Evolutionary conservation across 805 yeast genomes (phyloP), one percentile per base, ranked within the genome.

Genomic region (Ogataea thermomethanolica): DNA sequence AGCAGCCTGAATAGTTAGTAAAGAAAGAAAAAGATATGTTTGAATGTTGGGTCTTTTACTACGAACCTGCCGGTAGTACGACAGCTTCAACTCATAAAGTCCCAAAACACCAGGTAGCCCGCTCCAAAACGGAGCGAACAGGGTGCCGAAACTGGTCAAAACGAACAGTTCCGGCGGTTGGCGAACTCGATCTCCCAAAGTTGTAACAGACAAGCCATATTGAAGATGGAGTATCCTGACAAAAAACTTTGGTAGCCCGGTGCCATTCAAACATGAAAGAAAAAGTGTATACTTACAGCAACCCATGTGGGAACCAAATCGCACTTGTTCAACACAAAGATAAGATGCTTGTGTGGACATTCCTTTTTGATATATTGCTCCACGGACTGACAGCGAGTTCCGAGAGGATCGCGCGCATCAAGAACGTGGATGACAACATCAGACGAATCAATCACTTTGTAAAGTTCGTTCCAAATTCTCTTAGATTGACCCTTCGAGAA

Each of bases 261-360:
- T 25, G 37, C 33, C 37, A 38, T 33, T 38, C 37, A 26, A 38
- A 28, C 35, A 12, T 42, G 39, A 36, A 32, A 34, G 41, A 35
- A 35, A 36, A 39, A 33, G 15, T 6, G 41, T 36, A 60, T 65
- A 89, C 98, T 77, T 88, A 90, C 98, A 58, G 98, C 97, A 58
- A 88, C 97, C 97, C 98, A 91, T 33, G 96, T 91, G 49, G 99
- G 99, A 37, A 91, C 96, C 58, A 91, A 79, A 73, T 91, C 99
- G 77, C 97, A 90, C 74, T 91, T 91, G 77, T 91, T 91, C 67
- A 91, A 70, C 42, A 93, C 96, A 61, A 84, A 90, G 52, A 91
- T 84, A 70, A 91, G 73, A 73, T 93, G 99, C 68, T 91, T 91
- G 62, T 93, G 99, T 10, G 98, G 87, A 59, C 95, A 89, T 67